These are phyloP conservation scores for Chaetomium strumarium DNA, from an alignment of 2,329 filamentous ascomycete species.

Conservation along the genomic window DNA sequence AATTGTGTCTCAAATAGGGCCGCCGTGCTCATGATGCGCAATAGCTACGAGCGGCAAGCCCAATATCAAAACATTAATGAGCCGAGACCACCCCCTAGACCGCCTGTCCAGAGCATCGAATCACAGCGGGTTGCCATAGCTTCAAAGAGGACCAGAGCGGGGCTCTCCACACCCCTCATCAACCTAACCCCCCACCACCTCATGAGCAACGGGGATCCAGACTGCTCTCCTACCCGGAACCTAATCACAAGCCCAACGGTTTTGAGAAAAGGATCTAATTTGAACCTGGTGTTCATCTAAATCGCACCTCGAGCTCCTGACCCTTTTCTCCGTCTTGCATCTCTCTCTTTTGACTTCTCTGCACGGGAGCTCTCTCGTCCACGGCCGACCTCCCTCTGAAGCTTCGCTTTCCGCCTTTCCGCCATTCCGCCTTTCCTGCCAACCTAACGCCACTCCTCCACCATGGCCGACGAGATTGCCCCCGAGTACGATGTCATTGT, in stretches of 20 bases:
- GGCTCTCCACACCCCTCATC: slow-evolving; percentile 20
- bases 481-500: slow-evolving; percentile 99
- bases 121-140: slow-evolving; percentile 19
- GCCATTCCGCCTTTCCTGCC: slow-evolving; percentile 2
- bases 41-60: not conserved
- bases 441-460: slow-evolving; percentile 29
- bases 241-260: slow-evolving; percentile 16
- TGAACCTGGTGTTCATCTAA: slow-evolving; percentile 16
- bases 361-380: not conserved
- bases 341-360: not conserved
- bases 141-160: slow-evolving; percentile 21
- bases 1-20: slow-evolving; percentile 5
- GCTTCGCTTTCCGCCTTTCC: slow-evolving; percentile 6
- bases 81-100: slow-evolving; percentile 24
- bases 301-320: slow-evolving; percentile 1
- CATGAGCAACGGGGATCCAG: slow-evolving; percentile 17
- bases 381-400: not conserved
- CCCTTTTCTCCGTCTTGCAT: not conserved
- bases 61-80: slow-evolving; percentile 20
- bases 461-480: slow-evolving; percentile 89
- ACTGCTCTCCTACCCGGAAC: slow-evolving; percentile 8
- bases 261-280: slow-evolving; percentile 6
- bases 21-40: not conserved
- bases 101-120: slow-evolving; percentile 20
- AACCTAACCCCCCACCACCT: slow-evolving; percentile 21